Evolutionary conservation across 169 alveolate genomes (phyloP), one percentile per base, ranked within the genome.

Genomic region (Theileria annulata): DNA sequence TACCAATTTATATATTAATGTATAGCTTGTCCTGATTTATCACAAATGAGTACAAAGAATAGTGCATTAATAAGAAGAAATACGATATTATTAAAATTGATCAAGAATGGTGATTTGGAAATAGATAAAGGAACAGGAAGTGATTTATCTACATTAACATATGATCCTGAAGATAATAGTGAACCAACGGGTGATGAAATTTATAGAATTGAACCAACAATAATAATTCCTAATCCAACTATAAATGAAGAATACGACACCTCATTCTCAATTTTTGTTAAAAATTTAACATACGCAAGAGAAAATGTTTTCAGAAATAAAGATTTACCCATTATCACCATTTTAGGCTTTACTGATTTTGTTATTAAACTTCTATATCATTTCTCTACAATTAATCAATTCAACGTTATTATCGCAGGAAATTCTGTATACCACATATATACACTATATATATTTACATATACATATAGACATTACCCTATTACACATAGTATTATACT

Each of bases 291-390:
- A n/a, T 21, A 19, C 21, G 87, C 87, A 2, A 54, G 73, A 27
- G 31, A 62, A 1, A 35, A 54, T 28, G 79, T 80, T 6, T 80
- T 37, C 49, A 72, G 63, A 10, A 49, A 80, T 9, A 42, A 69
- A 47, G 17, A 27, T 2, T 56, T 37, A n/a, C 81, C 81, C 6
- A 35, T 80, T 21, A 63, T 80, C 58, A 78, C 79, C 48, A 80
- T 80, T 48, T 25, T 80, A 19, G 87, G 87, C 6, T 80, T 64
- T 71, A 71, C 82, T 15, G 87, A 71, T 10, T 80, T 80, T 49
- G 82, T 80, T 33, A 9, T 56, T 1, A 71, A 63, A n/a, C 59
- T 80, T 33, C 74, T 80, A n/a, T 12, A 42, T 48, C 74, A 80
- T 66, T 80, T 80, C 64, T 60, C 67, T 37, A 63, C 75, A 49